phyloP scores from a whole-genome alignment of 2,329 filamentous ascomycete genomes.

The Scedosporium dehoogii region DNA sequence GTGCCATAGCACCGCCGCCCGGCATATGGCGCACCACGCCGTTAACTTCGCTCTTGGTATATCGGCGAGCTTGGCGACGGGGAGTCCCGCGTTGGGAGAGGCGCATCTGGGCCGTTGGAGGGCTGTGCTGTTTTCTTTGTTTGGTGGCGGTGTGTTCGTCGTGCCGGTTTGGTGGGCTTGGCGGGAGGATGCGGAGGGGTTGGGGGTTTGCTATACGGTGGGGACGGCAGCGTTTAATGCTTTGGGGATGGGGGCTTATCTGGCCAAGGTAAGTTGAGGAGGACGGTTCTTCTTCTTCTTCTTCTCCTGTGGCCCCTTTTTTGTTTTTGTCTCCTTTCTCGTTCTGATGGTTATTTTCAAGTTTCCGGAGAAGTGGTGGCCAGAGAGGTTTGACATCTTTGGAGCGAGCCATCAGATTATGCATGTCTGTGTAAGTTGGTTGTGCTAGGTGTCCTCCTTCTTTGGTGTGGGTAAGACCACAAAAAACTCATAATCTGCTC shows the following conservation, averaged over 20 bases:
- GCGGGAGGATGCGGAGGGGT: background rate
- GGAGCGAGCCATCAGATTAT: slow-evolving; percentile 38
- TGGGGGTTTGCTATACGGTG: background rate
- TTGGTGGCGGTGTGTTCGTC: background rate
- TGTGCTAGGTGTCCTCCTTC: background rate
- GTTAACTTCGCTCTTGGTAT: slow-evolving; percentile 14
- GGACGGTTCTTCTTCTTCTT: background rate
- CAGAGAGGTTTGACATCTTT: slow-evolving; percentile 32
- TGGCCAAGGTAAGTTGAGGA: background rate
- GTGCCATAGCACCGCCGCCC: slow-evolving; percentile 19
- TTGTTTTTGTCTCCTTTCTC: background rate
- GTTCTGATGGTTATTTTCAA: slow-evolving; percentile 9
- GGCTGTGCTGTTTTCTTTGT: slow-evolving; percentile 11
- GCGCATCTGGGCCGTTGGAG: slow-evolving; percentile 23
- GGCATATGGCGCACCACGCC: background rate
- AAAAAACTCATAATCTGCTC: too few relatives aligned
- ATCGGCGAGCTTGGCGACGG: slow-evolving; percentile 26
- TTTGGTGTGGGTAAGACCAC: background rate
- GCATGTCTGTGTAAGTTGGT: slow-evolving; percentile 28
- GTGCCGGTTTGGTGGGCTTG: background rate
- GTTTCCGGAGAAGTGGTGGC: slow-evolving; percentile 33
- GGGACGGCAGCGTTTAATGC: background rate
- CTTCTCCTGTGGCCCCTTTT: background rate
- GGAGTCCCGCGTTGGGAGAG: slow-evolving; percentile 18
- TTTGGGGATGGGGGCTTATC: background rate